Evolutionary conservation across 176 grass and related monocot species (phyloP).

Genomic region (Urochloa ruziziensis): DNA sequence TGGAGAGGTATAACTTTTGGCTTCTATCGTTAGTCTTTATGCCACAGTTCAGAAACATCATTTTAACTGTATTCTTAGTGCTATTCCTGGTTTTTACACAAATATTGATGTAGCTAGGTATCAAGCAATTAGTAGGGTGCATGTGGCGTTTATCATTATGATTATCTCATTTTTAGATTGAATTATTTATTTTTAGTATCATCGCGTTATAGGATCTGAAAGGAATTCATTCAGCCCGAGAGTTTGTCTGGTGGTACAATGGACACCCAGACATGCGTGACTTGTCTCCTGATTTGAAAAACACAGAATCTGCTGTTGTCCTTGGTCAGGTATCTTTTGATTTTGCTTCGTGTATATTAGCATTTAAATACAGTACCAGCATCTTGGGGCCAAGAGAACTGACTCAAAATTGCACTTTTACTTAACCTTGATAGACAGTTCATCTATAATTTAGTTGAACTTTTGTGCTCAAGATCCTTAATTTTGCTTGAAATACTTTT

Average conservation of each 20-base stretch:
- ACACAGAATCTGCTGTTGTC: slow-evolving; percentile 72
- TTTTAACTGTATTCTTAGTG: background rate
- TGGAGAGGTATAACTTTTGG: slow-evolving; percentile 60
- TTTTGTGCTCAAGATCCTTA: background rate
- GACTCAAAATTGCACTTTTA: background rate
- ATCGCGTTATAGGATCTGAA: slow-evolving; percentile 57
- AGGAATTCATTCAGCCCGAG: slow-evolving; percentile 84
- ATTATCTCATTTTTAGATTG: background rate
- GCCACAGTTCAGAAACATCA: background rate
- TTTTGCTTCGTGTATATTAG: slow-evolving; percentile 5
- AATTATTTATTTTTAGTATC: slow-evolving; percentile 9
- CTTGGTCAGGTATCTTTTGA: slow-evolving; percentile 76
- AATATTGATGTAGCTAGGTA: background rate
- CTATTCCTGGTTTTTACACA: background rate
- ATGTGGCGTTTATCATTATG: background rate
- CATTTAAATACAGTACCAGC: background rate
- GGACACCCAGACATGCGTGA: slow-evolving; percentile 71
- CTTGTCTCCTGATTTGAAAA: slow-evolving; percentile 70
- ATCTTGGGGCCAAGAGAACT: background rate
- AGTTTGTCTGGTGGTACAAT: slow-evolving; percentile 99
- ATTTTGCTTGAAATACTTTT: background rate
- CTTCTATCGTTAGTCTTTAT: slow-evolving; percentile 9
- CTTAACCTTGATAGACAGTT: background rate
- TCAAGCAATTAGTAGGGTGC: background rate
- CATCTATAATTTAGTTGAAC: background rate